These are phyloP conservation scores for Prillingera fragicola DNA, from an alignment of 1,284 basidiomycete genomes.

Conservation along the genomic window DNA sequence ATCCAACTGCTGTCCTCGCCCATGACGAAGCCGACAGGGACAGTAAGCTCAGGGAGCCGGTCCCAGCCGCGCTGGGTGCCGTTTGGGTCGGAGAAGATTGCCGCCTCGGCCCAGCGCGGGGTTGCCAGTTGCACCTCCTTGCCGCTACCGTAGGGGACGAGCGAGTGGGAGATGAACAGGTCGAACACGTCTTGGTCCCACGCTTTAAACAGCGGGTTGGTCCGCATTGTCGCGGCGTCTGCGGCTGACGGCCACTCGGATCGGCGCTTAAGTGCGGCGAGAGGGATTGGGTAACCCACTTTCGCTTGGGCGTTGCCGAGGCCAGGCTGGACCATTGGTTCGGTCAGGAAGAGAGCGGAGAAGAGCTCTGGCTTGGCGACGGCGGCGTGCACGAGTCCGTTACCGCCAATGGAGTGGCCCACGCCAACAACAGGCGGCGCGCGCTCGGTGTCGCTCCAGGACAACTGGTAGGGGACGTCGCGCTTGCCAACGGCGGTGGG, in stretches of 20 bases:
- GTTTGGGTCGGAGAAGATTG: conserved; percentile 29
- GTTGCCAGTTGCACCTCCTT: conserved; percentile 35
- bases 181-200: conserved; percentile 60
- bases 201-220: conserved; percentile 43
- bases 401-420: conserved; percentile 78
- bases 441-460: too few species aligned
- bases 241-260: conserved; percentile 53
- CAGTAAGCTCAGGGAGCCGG: conserved; percentile 20
- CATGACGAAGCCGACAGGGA: conserved; percentile 35
- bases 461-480: conserved; percentile 6
- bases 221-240: conserved; percentile 54
- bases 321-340: conserved; percentile 53
- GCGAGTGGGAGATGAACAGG: conserved; percentile 61
- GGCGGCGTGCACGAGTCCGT: conserved; percentile 59
- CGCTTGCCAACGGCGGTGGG: conserved; percentile 26
- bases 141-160: conserved; percentile 44
- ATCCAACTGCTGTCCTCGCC: conserved; percentile 24
- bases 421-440: conserved; percentile 51
- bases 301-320: not conserved
- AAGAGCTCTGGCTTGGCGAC: conserved; percentile 62
- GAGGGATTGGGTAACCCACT: conserved; percentile 19
- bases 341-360: conserved; percentile 66
- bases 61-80: conserved; percentile 32
- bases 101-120: conserved; percentile 32
- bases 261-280: conserved; percentile 58